Base-by-base conservation (phyloP, 345 rosid species). In the Citrus hindsii region DNA sequence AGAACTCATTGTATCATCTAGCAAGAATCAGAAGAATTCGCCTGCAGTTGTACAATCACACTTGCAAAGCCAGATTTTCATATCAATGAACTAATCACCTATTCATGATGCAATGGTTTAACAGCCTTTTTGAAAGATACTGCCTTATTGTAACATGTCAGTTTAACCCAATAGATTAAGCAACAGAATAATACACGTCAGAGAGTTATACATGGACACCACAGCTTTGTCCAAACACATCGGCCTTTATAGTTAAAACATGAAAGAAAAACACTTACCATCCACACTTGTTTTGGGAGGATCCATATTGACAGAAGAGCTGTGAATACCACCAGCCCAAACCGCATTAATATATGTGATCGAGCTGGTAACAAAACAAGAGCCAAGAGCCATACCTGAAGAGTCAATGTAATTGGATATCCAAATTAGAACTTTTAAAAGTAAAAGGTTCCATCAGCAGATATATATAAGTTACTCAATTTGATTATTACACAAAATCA, bases 301-400 rank as follows among this genome's bases (percentile, higher is more conserved):
- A 86, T 86, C 87, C 77, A 84, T 38, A 91, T 82, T 21, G 99
- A 95, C 80, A 95, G 83, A 80, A 91, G 82, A 81, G 93, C 89
- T 30, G 86, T 83, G 76, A 38, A 93, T 19, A 83, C 60, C 22
- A 95, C 97, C 82, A 95, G 80, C 81, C 93, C 98, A 78, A 91
- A 79, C 58, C 97, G 94, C 93, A 95, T 90, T 63, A 83, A 75
- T 59, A 92, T 84, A 78, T 83, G 92, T 10, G 99, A 90, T 79
- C 98, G 80, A 53, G 99, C 98, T 13, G 99, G 99, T 68, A 95
- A 86, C 75, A 93, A 82, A 75, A 95, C 99, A n/a, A 95, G 81
- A 66, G 90, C 92, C 87, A 95, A 77, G 48, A 95, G 91, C 99
- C 99, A 95, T 79, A 91, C 89, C 99, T 95, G 85, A 87, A 86